phyloP scores from a whole-genome alignment of 1,139 yeast species.

The Pichia sp. region DNA sequence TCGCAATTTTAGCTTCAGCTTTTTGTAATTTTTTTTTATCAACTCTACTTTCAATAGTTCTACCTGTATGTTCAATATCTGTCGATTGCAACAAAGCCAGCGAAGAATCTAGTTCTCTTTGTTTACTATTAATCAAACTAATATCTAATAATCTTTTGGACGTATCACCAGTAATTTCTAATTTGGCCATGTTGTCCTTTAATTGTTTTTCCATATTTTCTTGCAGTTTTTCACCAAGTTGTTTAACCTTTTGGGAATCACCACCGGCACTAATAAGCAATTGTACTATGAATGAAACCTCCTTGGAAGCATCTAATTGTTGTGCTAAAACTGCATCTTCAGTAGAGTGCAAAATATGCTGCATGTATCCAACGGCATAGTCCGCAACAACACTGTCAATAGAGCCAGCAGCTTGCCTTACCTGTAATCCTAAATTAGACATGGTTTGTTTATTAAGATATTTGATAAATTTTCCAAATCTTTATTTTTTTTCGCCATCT shows the following conservation, averaged over 20 bases:
- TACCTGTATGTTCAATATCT: conserved; percentile 86
- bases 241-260: conserved; percentile 42
- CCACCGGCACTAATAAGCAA: conserved; percentile 83
- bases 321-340: conserved; percentile 79
- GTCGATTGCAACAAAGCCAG: conserved; percentile 69
- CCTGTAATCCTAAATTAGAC: conserved; percentile 54
- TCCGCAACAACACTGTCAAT: conserved; percentile 88
- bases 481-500: no score
- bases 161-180: conserved; percentile 64
- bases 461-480: no score
- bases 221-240: conserved; percentile 41
- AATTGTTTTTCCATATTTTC: conserved; percentile 51
- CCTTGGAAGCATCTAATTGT: conserved; percentile 58
- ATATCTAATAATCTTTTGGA: conserved; percentile 75
- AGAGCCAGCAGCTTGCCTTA: conserved; percentile 84
- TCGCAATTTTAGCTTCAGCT: conserved; percentile 95
- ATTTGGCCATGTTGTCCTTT: conserved; percentile 63
- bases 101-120: conserved; percentile 67
- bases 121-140: conserved; percentile 57
- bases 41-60: conserved; percentile 88
- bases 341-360: conserved; percentile 67
- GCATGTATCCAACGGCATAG: conserved; percentile 84
- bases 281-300: conserved; percentile 57
- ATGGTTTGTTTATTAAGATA: not conserved
- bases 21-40: conserved; percentile 94